These are phyloP conservation scores for Fraxinus ornus DNA, from an alignment of 305 asterid genomes.

Conservation along the genomic window DNA sequence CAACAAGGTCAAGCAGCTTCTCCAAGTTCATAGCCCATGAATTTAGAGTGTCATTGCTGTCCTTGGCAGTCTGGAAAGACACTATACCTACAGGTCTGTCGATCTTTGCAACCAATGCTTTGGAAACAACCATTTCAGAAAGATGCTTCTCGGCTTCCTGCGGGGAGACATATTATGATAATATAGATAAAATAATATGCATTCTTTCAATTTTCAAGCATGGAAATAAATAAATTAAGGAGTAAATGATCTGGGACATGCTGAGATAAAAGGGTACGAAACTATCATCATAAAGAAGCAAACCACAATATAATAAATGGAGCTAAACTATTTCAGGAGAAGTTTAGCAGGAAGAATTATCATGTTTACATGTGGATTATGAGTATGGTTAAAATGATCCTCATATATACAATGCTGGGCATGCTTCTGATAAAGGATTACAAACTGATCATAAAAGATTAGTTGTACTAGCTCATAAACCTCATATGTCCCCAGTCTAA, in stretches of 20 bases:
- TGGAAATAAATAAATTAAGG: neutral
- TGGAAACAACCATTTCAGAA: conserved; percentile 95
- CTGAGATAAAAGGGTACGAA: neutral
- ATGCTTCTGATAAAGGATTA: conserved; percentile 2
- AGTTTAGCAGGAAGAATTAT: neutral
- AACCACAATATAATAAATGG: neutral
- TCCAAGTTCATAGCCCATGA: conserved; percentile 88
- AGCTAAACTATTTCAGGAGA: neutral
- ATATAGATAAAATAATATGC: neutral
- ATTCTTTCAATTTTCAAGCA: neutral
- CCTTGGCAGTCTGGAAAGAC: conserved; percentile 74
- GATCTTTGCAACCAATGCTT: conserved; percentile 77
- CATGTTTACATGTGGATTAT: neutral
- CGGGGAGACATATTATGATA: neutral
- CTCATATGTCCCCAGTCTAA: neutral
- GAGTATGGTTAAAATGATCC: neutral
- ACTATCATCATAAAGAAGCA: neutral
- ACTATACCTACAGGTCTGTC: conserved; percentile 86
- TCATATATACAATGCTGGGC: neutral
- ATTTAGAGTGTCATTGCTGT: conserved; percentile 81
- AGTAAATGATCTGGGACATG: neutral
- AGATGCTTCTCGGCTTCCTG: conserved; percentile 95
- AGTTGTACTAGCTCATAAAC: neutral
- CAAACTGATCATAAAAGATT: neutral
- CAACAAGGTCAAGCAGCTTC: conserved; percentile 96